Conservation (phyloP, 1,284 basidiomycete species). For the Heterobasidion annosum region DNA sequence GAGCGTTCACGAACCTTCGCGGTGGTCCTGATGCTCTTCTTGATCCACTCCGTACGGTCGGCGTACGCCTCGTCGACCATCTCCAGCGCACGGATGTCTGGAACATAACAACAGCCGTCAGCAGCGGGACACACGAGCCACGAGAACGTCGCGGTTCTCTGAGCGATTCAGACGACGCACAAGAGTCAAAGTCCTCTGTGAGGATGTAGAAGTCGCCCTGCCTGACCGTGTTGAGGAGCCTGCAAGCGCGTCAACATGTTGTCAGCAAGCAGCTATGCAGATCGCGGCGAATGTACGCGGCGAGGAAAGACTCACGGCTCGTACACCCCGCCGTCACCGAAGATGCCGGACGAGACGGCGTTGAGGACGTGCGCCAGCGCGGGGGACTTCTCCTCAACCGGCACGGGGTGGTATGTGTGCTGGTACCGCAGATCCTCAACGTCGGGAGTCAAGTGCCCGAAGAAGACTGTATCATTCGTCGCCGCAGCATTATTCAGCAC, state of each 20-base stretch:
- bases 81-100: conserved; percentile 70
- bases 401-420: conserved; percentile 73
- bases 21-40: conserved; percentile 81
- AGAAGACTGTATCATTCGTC: conserved; percentile 51
- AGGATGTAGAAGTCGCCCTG: conserved; percentile 78
- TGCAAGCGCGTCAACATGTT: conserved; percentile 19
- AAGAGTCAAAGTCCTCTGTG: conserved; percentile 88
- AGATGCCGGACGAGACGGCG: conserved; percentile 61
- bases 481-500: conserved; percentile 3
- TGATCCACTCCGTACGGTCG: conserved; percentile 79
- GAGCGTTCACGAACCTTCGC: conserved; percentile 42
- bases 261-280: conserved; percentile 7
- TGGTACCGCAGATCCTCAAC: conserved; percentile 81
- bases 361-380: conserved; percentile 69
- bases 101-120: conserved; percentile 1
- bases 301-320: conserved; percentile 52
- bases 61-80: conserved; percentile 85
- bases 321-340: conserved; percentile 71
- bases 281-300: not conserved
- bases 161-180: conserved; percentile 29
- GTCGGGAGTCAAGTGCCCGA: conserved; percentile 70
- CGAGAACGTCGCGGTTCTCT: not conserved
- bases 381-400: conserved; percentile 76
- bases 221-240: conserved; percentile 64
- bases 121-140: not conserved